Conservation (phyloP, 2,329 filamentous ascomycete genomes). For the Rhynchosporium secalis region DNA sequence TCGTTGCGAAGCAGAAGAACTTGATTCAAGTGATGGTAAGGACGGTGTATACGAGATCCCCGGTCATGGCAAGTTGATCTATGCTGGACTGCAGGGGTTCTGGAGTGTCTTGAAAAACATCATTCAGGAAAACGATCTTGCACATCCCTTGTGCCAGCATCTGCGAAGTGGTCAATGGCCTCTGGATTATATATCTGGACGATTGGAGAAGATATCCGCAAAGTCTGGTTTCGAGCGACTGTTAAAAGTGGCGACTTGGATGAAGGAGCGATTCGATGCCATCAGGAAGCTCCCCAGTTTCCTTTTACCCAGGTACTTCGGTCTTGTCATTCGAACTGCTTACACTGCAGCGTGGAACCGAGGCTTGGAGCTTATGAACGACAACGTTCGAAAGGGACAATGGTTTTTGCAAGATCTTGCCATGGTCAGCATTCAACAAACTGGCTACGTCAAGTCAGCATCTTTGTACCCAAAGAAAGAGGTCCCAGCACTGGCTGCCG, state of each 20-base stretch:
- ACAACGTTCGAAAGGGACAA: conserved; percentile 76
- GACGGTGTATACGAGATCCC: conserved; percentile 92
- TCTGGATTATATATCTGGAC: conserved; percentile 79
- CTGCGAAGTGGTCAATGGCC: conserved; percentile 90
- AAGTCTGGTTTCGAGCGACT: conserved; percentile 63
- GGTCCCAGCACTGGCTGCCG: conserved; percentile 86
- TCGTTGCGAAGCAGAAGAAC: conserved; percentile 85
- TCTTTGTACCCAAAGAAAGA: conserved; percentile 84
- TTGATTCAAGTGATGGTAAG: conserved; percentile 72
- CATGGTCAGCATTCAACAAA: conserved; percentile 90
- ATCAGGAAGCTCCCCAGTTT: conserved; percentile 85
- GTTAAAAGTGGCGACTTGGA: conserved; percentile 69
- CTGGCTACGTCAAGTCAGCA: conserved; percentile 83
- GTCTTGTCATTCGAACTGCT: conserved; percentile 80
- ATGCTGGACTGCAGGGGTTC: conserved; percentile 97
- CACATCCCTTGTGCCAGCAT: conserved; percentile 90
- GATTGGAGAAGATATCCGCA: conserved; percentile 71
- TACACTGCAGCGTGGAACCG: conserved; percentile 82
- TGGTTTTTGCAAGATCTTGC: conserved; percentile 85
- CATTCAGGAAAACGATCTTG: conserved; percentile 85
- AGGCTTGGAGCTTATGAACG: conserved; percentile 75
- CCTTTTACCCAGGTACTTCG: conserved; percentile 89
- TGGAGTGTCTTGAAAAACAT: conserved; percentile 88
- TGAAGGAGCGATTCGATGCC: conserved; percentile 81
- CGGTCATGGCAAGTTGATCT: conserved; percentile 79